Conservation (phyloP, 2,329 filamentous ascomycete species). For the Curvularia eragrostidis region DNA sequence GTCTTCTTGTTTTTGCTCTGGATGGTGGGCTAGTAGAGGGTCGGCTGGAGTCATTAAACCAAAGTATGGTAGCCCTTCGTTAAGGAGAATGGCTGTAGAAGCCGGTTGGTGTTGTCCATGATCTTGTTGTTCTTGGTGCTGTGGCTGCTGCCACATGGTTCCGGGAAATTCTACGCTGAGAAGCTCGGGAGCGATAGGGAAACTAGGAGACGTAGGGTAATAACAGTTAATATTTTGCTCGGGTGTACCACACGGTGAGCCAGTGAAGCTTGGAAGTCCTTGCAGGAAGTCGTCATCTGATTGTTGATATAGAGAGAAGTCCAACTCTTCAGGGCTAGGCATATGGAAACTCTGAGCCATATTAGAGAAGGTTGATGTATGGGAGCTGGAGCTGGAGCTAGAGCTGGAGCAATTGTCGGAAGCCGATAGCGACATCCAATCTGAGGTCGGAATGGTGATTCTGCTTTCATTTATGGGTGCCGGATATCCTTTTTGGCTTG, state of each 20-base stretch:
- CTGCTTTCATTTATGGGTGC: background rate
- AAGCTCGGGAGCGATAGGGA: constrained; percentile 8
- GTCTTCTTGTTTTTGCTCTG: constrained; percentile 3
- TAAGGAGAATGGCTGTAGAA: constrained; percentile 1
- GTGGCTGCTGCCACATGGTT: constrained; percentile 6
- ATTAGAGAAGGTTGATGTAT: background rate
- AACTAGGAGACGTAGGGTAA: constrained; percentile 5
- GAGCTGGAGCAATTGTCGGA: constrained; percentile 7
- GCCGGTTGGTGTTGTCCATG: background rate
- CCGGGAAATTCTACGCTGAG: constrained; percentile 6
- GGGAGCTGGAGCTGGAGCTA: constrained; percentile 7
- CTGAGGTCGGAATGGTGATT: background rate
- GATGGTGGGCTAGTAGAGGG: background rate
- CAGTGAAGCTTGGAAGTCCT: background rate
- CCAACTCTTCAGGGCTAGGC: constrained; percentile 5
- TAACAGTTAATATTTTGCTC: constrained; percentile 6
- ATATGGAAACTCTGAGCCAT: constrained; percentile 4
- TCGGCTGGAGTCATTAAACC: constrained; percentile 8
- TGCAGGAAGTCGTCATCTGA: constrained; percentile 10
- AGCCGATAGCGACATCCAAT: constrained; percentile 5
- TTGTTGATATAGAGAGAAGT: constrained; percentile 3
- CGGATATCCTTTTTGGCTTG: constrained; percentile 1
- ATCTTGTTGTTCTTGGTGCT: constrained; percentile 5
- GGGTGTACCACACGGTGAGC: constrained; percentile 5
- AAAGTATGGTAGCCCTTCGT: constrained; percentile 10